These are phyloP conservation scores for Comarum palustre DNA, from an alignment of 306 rosid species.

Conservation along the genomic window DNA sequence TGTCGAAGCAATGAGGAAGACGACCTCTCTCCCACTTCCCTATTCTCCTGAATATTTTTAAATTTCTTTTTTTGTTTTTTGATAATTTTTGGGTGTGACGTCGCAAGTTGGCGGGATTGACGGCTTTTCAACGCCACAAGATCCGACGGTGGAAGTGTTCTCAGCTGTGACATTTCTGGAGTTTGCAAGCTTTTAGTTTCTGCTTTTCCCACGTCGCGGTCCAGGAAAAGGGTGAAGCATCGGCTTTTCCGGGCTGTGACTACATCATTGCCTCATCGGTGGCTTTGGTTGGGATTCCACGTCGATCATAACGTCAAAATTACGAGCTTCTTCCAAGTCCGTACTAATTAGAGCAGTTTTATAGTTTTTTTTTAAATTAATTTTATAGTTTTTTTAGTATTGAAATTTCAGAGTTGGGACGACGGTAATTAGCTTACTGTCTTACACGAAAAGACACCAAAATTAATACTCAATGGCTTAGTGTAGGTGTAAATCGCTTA, in stretches of 20 bases:
- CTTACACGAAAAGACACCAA: too few relatives aligned
- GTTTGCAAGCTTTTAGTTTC: constrained; percentile 3
- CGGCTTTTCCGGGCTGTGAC: constrained; percentile 9
- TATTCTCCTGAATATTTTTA: not conserved
- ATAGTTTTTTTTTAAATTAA: too few relatives aligned
- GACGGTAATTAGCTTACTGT: too few relatives aligned
- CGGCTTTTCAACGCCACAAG: constrained; percentile 71
- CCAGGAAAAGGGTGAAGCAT: not conserved
- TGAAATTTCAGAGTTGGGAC: too few relatives aligned
- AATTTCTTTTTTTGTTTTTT: not conserved
- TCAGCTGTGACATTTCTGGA: constrained; percentile 20
- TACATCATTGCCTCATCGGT: not conserved
- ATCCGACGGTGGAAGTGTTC: constrained; percentile 19
- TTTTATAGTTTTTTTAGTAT: not conserved
- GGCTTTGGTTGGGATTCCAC: constrained; percentile 16
- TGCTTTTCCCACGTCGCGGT: constrained; percentile 44
- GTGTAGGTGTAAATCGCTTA: too few relatives aligned
- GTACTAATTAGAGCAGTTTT: too few relatives aligned
- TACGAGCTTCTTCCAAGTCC: too few relatives aligned
- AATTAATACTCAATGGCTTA: too few relatives aligned
- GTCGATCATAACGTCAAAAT: constrained; percentile 39
- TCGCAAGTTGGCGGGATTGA: constrained; percentile 56
- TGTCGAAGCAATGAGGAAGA: constrained; percentile 78
- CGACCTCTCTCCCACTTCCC: constrained; percentile 80
- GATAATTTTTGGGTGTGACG: constrained; percentile 27